Base-by-base conservation (phyloP, 345 rosid genomes). In the Stellera chamaejasme region DNA sequence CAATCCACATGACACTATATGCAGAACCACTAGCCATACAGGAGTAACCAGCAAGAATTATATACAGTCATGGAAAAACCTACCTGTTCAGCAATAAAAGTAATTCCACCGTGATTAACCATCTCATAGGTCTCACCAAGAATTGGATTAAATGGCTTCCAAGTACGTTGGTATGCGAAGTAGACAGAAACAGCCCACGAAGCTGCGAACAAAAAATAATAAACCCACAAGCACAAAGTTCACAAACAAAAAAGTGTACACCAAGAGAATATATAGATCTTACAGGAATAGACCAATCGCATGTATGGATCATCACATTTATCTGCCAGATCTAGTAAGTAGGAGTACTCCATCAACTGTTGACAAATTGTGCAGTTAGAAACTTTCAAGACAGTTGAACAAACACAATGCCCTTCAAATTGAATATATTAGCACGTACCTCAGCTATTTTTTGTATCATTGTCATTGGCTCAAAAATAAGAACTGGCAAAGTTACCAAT, bases 121-220 rank as follows among this genome's bases (percentile, higher is more conserved):
- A 93, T 42, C 73, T 93, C 99, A 66, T 79, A 93, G 59, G 99
- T 93, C 77, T 93, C 97, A 1, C 97, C 99, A 11, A 93, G 97
- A 69, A 93, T 87, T 61, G 99, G 99, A 77, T 93, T 93, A 68
- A 93, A 93, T 4, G 97, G 99, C 75, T 93, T 93, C 99, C 97
- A 93, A 12, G 97, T 83, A 59, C 99, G 85, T 77, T 82, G 90
- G 58, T 44, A 79, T 44, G 90, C 97, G 77, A 68, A 83, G 70
- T 93, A 93, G 57, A 93, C 89, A 57, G 99, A 89, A 69, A 87
- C 82, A 60, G 89, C 87, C 88, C 95, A 93, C 42, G 97, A 84
- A 25, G 94, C 96, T 93, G 91, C 77, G 62, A 69, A 58, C 25
- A 54, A 50, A 54, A 32, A 32, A 45, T 54, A 0, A 45, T 66